These are phyloP conservation scores for Alternaria gansuensis DNA, from an alignment of 2,329 filamentous ascomycete genomes.

Conservation along the genomic window DNA sequence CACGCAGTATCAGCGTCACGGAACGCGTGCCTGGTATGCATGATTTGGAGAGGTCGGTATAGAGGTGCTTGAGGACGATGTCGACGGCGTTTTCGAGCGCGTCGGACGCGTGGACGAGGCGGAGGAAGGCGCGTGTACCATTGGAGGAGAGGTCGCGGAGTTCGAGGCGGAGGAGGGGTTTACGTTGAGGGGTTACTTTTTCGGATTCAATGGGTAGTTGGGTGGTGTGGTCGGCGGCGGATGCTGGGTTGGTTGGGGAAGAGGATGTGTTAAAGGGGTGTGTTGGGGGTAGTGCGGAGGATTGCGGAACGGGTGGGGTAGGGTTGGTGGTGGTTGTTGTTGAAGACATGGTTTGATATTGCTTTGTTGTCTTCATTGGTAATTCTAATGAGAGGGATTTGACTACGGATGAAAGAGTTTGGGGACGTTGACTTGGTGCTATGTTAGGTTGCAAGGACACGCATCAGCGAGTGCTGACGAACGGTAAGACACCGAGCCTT, in stretches of 20 bases:
- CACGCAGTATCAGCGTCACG: conserved; percentile 81
- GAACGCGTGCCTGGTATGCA: conserved; percentile 75
- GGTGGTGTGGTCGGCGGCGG: neutral
- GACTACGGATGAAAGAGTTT: neutral
- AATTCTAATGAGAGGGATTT: neutral
- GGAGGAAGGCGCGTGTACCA: conserved; percentile 73
- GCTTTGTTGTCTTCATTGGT: conserved; percentile 37
- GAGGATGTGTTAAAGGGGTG: conserved; percentile 16
- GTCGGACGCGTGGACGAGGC: conserved; percentile 67
- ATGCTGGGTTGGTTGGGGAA: conserved; percentile 4
- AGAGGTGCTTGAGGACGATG: conserved; percentile 77
- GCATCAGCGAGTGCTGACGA: neutral
- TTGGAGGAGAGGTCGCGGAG: conserved; percentile 62
- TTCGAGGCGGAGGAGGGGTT: conserved; percentile 59
- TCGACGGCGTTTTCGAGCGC: conserved; percentile 70
- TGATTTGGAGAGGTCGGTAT: conserved; percentile 54
- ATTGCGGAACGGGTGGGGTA: conserved; percentile 38
- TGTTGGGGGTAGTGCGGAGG: conserved; percentile 42
- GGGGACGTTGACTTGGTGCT: neutral
- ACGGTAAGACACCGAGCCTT: conserved; percentile 1
- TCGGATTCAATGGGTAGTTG: conserved; percentile 8
- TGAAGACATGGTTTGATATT: conserved; percentile 52
- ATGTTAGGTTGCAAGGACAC: neutral
- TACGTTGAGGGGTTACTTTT: conserved; percentile 44
- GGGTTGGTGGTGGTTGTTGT: conserved; percentile 26